Evolutionary conservation across 176 grass and related monocot species (phyloP).

Genomic region (Oryza glaberrima): DNA sequence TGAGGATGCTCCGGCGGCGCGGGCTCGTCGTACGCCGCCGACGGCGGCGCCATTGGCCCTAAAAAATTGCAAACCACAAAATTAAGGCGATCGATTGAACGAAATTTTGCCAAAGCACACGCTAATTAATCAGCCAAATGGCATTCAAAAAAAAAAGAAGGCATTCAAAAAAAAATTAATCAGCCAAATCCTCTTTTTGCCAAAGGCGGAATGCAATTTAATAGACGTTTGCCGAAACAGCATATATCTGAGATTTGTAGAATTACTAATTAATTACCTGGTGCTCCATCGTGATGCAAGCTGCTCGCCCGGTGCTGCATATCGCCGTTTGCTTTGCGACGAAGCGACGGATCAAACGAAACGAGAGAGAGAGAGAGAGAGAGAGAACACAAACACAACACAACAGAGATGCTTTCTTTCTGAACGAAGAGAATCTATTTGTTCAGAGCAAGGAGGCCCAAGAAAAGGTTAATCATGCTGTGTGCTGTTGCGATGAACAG

Average conservation of each 20-base stretch:
- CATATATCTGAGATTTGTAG: neutral
- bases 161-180: neutral
- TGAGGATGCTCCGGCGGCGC: neutral
- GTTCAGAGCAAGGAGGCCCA: neutral
- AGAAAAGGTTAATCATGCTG: neutral
- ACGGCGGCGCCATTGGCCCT: constrained; percentile 45
- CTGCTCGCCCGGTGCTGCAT: constrained; percentile 16
- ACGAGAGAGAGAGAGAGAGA: neutral
- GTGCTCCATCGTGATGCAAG: neutral
- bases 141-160: too few species aligned
- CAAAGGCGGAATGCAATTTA: neutral
- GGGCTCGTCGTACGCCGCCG: constrained; percentile 1
- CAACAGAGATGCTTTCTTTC: neutral
- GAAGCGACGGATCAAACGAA: neutral
- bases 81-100: neutral
- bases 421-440: neutral
- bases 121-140: neutral
- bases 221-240: neutral
- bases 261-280: neutral
- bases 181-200: neutral
- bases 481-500: neutral
- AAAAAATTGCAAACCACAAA: neutral
- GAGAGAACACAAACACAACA: too few species aligned
- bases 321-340: neutral
- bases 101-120: neutral